Evolutionary conservation across 1,284 basidiomycete species (phyloP), one percentile per base, ranked within the genome.

Genomic region (Sphaerobolus stellatus): DNA sequence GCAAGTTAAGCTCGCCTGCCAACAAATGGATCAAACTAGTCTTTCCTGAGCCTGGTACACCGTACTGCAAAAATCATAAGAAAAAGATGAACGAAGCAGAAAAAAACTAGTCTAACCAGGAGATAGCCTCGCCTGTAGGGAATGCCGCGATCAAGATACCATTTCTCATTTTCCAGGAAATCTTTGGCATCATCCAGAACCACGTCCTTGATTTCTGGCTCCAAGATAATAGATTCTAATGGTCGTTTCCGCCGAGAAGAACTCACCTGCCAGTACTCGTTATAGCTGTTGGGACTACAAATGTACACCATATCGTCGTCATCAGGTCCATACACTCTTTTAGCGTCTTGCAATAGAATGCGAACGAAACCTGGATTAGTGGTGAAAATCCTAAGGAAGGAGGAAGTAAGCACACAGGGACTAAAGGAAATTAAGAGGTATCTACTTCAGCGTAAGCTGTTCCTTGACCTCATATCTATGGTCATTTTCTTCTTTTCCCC

Each of bases 1-100:
- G 67, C 16, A 72, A 60, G 11, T 61, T 59, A 25, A 74, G 61
- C 48, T 68, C 67, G 13, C 68, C 66, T 1, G 73, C 72, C 7
- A 74, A 41, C 2, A 67, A 68, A 20, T 66, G 68, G 29, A 71
- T 68, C 36, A 59, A 22, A 34, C 60, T 64, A 2, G 64, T 63
- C 52, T 55, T 55, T 36, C 53, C 53, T 7, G 53, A 55, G 20
- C 53, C 53, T 13, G 53, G 53, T 20, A 29, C 50, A 52, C 50
- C 53, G 18, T 55, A 40, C 52, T 54, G 46, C 7, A 13, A n/a
- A 41, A 57, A 34, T 61, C 60, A 34, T 50, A 48, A 33, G 11
- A 11, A 33, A 7, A 14, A 14, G 34, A 14, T 36, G 14, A 36
- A 18, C 34, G 18, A 18, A 14, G 18, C 34, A 36, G 34, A n/a